Evolutionary conservation across 306 rosid species (phyloP), one percentile per base, ranked within the genome.

Genomic region (Prunus armeniaca): DNA sequence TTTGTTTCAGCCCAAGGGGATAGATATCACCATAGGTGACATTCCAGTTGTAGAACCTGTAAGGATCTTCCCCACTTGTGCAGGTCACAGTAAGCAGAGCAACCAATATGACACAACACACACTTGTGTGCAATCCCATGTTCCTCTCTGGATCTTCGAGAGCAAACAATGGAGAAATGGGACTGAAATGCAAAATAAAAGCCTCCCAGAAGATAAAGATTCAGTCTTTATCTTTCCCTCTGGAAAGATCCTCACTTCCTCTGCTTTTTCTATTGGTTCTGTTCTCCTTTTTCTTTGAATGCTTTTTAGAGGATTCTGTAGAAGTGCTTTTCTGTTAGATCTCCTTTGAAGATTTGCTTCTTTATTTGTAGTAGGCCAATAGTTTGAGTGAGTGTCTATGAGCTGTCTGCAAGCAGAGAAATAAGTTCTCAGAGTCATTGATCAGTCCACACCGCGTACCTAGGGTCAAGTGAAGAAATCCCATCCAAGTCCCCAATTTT

Each of bases 1-100:
- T 90, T 58, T 93, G 98, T 80, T 85, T 93, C 11, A 89, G 82
- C 60, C 98, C 98, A 69, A 93, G 93, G 58, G 98, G 98, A 80
- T 82, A 91, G 45, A 93, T 93, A 73, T 93, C 98, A 13, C 98
- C 97, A 73, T 88, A 93, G 5, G 95, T 91, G 75, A 93, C 85
- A 71, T 89, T 91, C 97, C 98, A 93, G 52, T 76, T 77, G 51
- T 67, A 87, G 82, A 91, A 93, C 67, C 87, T 91, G 77, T 93
- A 93, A 24, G 98, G 96, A 64, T 88, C 92, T 34, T 89, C 98
- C 2, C 89, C 97, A 76, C 13, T 79, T 22, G 85, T 77, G 82
- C 72, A 89, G 79, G 72, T 76, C 50, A 83, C 57, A 11, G 9
- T 60, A 67, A 86, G 77, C 82, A 90, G 74, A 55, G 87, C 55